Percentiles rank a stretch among this genome's conserved stretches.
Evolutionary conservation across 352 stramenopile genomes (phyloP).

Genomic region (Phytophthora vignae): DNA sequence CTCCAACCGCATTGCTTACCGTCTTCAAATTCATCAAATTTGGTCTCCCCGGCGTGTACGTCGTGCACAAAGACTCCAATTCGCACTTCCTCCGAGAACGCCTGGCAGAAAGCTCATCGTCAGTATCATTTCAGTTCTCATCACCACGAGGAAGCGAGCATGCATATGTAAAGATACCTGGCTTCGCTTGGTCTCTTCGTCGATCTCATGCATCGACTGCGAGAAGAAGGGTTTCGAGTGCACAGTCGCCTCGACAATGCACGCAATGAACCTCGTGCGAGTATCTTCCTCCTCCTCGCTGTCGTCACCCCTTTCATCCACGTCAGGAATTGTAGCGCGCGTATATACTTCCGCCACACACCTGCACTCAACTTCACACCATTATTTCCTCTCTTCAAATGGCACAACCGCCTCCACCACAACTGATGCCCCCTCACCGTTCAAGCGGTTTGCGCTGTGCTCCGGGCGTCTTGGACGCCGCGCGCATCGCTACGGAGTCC

Average conservation of each 20-base stretch:
- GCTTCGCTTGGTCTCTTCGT: constrained; percentile 30
- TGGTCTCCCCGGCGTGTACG: constrained; percentile 49
- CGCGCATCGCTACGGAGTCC: constrained; percentile 46
- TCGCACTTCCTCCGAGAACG: constrained; percentile 32
- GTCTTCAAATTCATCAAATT: constrained; percentile 60
- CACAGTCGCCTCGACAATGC: constrained; percentile 47
- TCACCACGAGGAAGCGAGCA: no score
- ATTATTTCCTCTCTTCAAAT: constrained; percentile 21
- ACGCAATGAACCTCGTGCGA: constrained; percentile 42
- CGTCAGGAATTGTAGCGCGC: constrained; percentile 49
- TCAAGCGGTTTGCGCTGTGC: constrained; percentile 40
- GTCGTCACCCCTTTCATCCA: constrained; percentile 16
- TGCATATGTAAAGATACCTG: constrained; percentile 14
- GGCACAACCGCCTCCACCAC: constrained; percentile 1
- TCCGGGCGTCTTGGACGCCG: constrained; percentile 11
- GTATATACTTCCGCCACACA: constrained; percentile 58
- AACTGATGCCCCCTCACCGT: constrained; percentile 22
- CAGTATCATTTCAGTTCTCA: neutral
- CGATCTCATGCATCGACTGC: constrained; percentile 39
- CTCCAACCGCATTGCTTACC: constrained; percentile 17
- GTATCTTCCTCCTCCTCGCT: constrained; percentile 8
- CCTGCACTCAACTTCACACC: constrained; percentile 15
- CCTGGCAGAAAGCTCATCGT: constrained; percentile 9
- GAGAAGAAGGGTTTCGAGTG: constrained; percentile 48
- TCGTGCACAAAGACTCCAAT: constrained; percentile 52